Evolutionary conservation across 2,329 filamentous ascomycete genomes (phyloP), one percentile per base, ranked within the genome.

Genomic region (Aspergillus amoenus): DNA sequence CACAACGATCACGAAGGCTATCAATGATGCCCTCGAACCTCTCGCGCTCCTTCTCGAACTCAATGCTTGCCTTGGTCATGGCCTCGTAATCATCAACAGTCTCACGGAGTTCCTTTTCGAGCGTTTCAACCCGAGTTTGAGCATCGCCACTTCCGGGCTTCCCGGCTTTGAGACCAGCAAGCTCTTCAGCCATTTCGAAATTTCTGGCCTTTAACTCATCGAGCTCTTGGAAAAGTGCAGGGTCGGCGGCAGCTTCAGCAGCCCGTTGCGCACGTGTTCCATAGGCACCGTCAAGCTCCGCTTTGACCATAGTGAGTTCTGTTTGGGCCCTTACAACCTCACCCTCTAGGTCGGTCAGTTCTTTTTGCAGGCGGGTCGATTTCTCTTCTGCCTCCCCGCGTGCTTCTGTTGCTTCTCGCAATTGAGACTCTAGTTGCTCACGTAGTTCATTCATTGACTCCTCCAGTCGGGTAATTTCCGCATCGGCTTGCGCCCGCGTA

Each of bases 241-340:
- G 82, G 49, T 84, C 84, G 46, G 79, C 77, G 9, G 84, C 83
- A 11, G 82, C 82, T 69, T 88, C 85, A n/a, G 85, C 87, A 12
- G 86, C 86, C 32, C 88, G 84, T 69, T 90, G 81, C 9, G 85
- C 83, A 51, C 87, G 81, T n/a, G 82, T 84, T 41, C 94, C 94
- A 70, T 97, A 97, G 70, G 96, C 95, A 61, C 91, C 91, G 66
- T 96, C 94, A 24, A 97, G 89, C 73, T 97, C 93, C 52, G 93
- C 91, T 68, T 87, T 85, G 24, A 90, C 91, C 64, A 97, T 88
- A n/a, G 93, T 95, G 42, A 97, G 83, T 78, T 97, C 88, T 2
- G 87, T 90, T 37, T 86, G 86, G 5, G 88, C 78, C 52, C 84
- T 80, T 3, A 88, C 85, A 50, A 89, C 79, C 66, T 89, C 84